Conservation (phyloP, 2,329 filamentous ascomycete genomes). For the Diaporthe humulicola region DNA sequence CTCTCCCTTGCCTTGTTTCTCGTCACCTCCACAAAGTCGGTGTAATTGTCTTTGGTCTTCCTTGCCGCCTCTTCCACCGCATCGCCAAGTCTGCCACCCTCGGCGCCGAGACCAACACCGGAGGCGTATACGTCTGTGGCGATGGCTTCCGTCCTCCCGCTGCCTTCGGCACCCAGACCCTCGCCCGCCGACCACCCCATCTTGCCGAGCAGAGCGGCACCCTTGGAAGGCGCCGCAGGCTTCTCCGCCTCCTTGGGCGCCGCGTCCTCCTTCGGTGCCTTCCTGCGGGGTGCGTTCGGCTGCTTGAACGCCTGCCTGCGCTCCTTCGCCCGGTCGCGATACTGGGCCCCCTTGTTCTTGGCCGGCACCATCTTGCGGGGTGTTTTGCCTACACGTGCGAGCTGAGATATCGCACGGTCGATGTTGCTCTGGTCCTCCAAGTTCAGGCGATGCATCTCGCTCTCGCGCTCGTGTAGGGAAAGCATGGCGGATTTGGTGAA, state of each 20-base stretch:
- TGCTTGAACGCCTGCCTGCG: constrained; percentile 74
- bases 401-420: constrained; percentile 47
- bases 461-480: constrained; percentile 59
- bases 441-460: constrained; percentile 56
- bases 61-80: constrained; percentile 73
- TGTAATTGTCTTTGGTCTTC: constrained; percentile 71
- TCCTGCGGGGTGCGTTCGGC: constrained; percentile 57
- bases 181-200: constrained; percentile 79
- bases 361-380: constrained; percentile 49
- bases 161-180: constrained; percentile 74
- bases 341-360: constrained; percentile 53
- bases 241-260: constrained; percentile 48
- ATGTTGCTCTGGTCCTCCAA: constrained; percentile 47
- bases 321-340: constrained; percentile 78
- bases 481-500: constrained; percentile 56
- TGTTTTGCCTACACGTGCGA: constrained; percentile 45
- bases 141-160: constrained; percentile 74
- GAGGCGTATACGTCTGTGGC: constrained; percentile 74
- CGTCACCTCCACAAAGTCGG: constrained; percentile 73
- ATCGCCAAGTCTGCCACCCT: constrained; percentile 78
- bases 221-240: constrained; percentile 61
- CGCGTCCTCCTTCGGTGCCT: constrained; percentile 60
- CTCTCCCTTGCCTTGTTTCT: constrained; percentile 77
- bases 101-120: constrained; percentile 78
- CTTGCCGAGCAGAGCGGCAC: constrained; percentile 77